A percentile compares a stretch with the other conserved stretches of the same genome.
Evolutionary conservation across 1,284 basidiomycete genomes (phyloP).

Genomic region (Cerrena zonata): DNA sequence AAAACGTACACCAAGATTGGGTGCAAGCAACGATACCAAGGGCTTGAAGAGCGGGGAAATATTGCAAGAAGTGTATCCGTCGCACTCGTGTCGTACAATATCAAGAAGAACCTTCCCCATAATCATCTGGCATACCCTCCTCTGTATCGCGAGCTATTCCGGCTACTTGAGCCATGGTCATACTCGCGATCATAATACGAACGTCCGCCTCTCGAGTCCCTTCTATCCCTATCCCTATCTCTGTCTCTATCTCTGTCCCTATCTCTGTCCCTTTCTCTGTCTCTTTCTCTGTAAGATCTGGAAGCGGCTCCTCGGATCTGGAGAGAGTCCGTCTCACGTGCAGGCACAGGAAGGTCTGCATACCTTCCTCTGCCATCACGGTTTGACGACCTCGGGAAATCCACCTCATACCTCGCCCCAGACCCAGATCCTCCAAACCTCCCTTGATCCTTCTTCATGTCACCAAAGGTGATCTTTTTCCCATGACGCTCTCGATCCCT

Average conservation of each 20-base stretch:
- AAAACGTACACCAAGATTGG: neutral
- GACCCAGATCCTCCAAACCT: constrained; percentile 11
- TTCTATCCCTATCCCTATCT: constrained; percentile 16
- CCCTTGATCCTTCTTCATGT: constrained; percentile 24
- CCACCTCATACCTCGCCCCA: constrained; percentile 9
- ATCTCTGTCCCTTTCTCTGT: constrained; percentile 17
- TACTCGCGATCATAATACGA: constrained; percentile 12
- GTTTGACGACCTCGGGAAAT: constrained; percentile 9
- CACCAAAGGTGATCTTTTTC: constrained; percentile 38
- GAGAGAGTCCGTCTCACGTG: constrained; percentile 26
- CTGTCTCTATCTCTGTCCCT: constrained; percentile 12
- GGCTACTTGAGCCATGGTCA: constrained; percentile 10
- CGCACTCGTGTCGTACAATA: too few relatives aligned
- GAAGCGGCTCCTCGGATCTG: constrained; percentile 24
- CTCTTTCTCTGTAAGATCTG: constrained; percentile 8
- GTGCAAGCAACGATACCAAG: too few relatives aligned
- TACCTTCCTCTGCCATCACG: constrained; percentile 16
- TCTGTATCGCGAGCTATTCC: constrained; percentile 23
- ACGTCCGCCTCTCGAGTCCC: too few relatives aligned
- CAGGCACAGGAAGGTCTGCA: constrained; percentile 21
- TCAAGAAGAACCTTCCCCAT: too few relatives aligned
- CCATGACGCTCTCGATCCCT: constrained; percentile 8
- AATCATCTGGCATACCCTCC: constrained; percentile 26
- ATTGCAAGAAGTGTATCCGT: too few relatives aligned
- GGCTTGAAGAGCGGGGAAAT: too few relatives aligned